These are phyloP conservation scores for Saposhnikovia divaricata DNA, from an alignment of 129 eudicot species.

Conservation along the genomic window DNA sequence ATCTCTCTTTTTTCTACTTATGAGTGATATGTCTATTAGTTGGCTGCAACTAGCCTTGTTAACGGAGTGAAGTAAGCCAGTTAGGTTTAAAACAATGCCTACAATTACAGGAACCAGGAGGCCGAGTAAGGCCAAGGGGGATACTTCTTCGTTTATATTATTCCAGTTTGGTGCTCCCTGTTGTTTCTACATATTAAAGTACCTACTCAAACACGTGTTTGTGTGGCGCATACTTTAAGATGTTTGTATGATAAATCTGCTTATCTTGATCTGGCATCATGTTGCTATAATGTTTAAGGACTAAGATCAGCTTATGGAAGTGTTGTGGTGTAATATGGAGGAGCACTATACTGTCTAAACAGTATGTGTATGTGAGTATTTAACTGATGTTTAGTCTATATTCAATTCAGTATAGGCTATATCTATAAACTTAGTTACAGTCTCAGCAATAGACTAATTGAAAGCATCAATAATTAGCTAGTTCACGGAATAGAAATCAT, in stretches of 20 bases:
- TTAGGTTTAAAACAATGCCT: too few species aligned
- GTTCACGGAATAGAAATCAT: neutral
- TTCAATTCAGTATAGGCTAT: neutral
- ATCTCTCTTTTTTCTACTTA: too few species aligned
- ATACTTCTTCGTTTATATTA: neutral
- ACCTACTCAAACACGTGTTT: neutral
- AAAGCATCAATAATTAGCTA: neutral
- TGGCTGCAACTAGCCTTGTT: neutral
- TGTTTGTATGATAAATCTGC: neutral
- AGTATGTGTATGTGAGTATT: neutral
- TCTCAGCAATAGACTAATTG: neutral
- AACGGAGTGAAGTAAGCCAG: neutral
- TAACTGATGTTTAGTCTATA: neutral
- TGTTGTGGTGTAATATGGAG: neutral
- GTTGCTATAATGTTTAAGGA: neutral
- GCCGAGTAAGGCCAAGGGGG: neutral
- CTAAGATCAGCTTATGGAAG: neutral
- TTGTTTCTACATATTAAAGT: neutral
- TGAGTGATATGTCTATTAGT: neutral
- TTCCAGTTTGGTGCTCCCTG: neutral
- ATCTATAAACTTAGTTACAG: neutral
- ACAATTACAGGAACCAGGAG: too few species aligned
- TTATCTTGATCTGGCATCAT: neutral
- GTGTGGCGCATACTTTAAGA: too few species aligned
- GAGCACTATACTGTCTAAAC: neutral